Evolutionary conservation across 352 stramenopile genomes (phyloP).

Genomic region (Salisapilia sapeloensis): DNA sequence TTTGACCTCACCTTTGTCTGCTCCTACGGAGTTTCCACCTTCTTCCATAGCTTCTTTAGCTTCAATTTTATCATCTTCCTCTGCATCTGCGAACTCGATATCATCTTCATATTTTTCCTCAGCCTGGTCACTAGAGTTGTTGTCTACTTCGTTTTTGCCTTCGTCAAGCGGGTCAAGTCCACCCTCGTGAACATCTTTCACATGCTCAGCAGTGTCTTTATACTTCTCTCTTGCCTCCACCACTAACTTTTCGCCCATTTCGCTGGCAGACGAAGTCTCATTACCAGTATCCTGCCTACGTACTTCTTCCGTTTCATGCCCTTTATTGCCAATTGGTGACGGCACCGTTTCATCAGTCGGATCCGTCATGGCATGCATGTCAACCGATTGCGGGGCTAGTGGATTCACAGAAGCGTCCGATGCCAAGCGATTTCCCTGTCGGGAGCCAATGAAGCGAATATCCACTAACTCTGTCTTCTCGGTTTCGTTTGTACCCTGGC

Average conservation of each 20-base stretch:
- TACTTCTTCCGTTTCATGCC: not conserved
- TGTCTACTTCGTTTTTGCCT: conserved; percentile 2
- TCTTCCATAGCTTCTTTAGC: too few species aligned
- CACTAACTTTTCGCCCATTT: conserved; percentile 3
- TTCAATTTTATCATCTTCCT: conserved; percentile 7
- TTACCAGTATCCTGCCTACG: not conserved
- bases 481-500: not conserved
- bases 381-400: too few species aligned
- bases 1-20: too few species aligned
- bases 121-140: conserved; percentile 20
- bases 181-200: not conserved
- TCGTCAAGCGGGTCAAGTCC: not conserved
- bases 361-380: conserved; percentile 4
- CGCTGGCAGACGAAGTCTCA: too few species aligned
- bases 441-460: conserved; percentile 41
- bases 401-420: too few species aligned
- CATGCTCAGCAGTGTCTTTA: not conserved
- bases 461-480: conserved; percentile 15
- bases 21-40: too few species aligned
- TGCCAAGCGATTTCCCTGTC: conserved; percentile 6
- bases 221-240: not conserved
- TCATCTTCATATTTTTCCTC: conserved; percentile 6
- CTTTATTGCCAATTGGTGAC: not conserved
- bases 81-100: not conserved
- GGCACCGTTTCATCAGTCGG: not conserved